Conservation (phyloP, 345 rosid species). For the Populus deltoides region DNA sequence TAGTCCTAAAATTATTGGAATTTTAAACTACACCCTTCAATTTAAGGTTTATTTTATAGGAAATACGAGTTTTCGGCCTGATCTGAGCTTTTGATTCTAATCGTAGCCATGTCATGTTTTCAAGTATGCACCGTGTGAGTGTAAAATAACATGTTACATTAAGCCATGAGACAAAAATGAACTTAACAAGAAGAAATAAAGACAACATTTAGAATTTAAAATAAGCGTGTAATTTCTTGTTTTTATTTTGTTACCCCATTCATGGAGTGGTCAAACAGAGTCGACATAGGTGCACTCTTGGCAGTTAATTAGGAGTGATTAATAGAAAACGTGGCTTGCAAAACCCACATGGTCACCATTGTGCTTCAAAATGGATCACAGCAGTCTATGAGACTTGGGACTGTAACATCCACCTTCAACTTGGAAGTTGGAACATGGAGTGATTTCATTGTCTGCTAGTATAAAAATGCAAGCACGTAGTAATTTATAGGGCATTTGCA, state of each 20-base stretch:
- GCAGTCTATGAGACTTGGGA: slow-evolving; percentile 1
- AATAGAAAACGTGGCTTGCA: slow-evolving; percentile 7
- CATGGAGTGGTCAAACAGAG: not conserved
- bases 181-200: not conserved
- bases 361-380: slow-evolving; percentile 22
- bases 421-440: slow-evolving; percentile 10
- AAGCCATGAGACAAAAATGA: not conserved
- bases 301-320: not conserved
- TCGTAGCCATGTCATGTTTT: no score
- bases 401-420: not conserved
- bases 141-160: no score
- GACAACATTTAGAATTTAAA: not conserved
- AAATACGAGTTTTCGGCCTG: not conserved
- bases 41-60: no score
- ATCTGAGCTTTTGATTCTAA: no score
- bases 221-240: not conserved
- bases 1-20: no score
- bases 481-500: not conserved
- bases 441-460: not conserved
- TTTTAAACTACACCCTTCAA: no score
- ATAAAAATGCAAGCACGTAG: not conserved
- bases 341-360: slow-evolving; percentile 13
- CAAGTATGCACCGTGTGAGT: no score
- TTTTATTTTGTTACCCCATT: not conserved
- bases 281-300: not conserved